phyloP scores from a whole-genome alignment of 169 alveolate genomes.

The Ichthyophthirius multifiliis region DNA sequence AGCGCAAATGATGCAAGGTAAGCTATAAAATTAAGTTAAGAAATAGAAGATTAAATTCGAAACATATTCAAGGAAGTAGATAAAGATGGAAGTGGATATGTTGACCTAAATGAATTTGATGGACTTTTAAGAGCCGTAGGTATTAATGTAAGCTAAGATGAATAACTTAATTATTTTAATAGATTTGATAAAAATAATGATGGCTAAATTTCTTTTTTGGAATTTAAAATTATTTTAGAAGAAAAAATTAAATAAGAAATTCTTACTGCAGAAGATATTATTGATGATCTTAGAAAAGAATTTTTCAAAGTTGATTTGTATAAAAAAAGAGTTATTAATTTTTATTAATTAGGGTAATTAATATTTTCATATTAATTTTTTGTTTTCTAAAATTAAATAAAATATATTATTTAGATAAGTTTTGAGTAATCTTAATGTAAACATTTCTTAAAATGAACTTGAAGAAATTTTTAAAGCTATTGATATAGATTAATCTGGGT shows the following conservation, averaged over 20 bases:
- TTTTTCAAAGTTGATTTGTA: slow-evolving; percentile 5
- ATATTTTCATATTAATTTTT: background rate
- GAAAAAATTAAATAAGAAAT: background rate
- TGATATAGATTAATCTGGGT: slow-evolving; percentile 1
- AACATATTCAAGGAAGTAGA: background rate
- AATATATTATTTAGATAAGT: too few species aligned
- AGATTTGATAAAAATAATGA: background rate
- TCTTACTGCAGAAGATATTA: slow-evolving; percentile 2
- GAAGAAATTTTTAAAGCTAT: background rate
- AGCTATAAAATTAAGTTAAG: background rate
- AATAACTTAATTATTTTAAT: background rate
- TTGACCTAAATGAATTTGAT: background rate
- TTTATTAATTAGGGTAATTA: background rate
- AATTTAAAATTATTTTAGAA: background rate
- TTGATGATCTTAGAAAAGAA: background rate
- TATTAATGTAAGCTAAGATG: background rate
- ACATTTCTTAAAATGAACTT: background rate
- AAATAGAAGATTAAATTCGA: background rate
- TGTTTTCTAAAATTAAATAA: background rate
- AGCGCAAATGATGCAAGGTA: background rate
- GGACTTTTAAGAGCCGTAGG: background rate
- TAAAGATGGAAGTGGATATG: background rate
- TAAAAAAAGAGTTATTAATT: background rate
- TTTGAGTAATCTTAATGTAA: background rate
- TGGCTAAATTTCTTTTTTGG: background rate